Base-by-base conservation (phyloP, 2,329 filamentous ascomycete genomes). In the Niveomyces coronatus region DNA sequence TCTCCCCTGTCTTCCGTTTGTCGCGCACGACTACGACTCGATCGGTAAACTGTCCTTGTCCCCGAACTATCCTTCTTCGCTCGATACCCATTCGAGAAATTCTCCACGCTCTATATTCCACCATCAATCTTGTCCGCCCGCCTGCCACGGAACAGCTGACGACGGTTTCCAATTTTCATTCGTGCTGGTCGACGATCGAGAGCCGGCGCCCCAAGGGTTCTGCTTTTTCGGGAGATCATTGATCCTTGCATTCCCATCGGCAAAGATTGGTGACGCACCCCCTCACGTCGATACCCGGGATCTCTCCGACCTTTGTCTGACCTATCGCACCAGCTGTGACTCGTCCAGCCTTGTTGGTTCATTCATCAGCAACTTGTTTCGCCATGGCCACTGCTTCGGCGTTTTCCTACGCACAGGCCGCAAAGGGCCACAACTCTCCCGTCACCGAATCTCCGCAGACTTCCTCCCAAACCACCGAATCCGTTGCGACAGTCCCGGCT, bases 321-420 rank as follows among this genome's bases (percentile, higher is more conserved):
- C 45, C 48, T 47, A 50, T 55, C 50, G 49, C 48, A 43, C 49
- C 50, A 42, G 46, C 50, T 15, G 23, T 14, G 36, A 39, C 36
- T 29, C 27, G 23, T 33, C 15, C n/a, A 27, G 22, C n/a, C n/a
- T 30, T 16, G 22, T 19, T 47, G 47, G 49, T 29, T 45, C 49
- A 38, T 41, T 49, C 8, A 35, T 51, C 48, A 40, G 49, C 48
- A 40, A 11, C 15, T 9, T 20, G 19, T 27, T 51, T 47, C 49
- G 53, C 59, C 43, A 76, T 76, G 73, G 71, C 71, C 47, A 59
- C 61, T 42, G 51, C 74, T 45, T 68, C 76, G 44, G 68, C 76
- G 23, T 94, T 95, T 58, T 95, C 89, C 43, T 96, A 96, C 62
- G 89, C 89, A 53, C 87, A 94, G 71, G 89, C 89, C 55, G 89